Percentiles rank a stretch among this genome's conserved stretches.
Conservation (phyloP, 192 early-diverging fungal genomes). For the Coemansia sp. region DNA sequence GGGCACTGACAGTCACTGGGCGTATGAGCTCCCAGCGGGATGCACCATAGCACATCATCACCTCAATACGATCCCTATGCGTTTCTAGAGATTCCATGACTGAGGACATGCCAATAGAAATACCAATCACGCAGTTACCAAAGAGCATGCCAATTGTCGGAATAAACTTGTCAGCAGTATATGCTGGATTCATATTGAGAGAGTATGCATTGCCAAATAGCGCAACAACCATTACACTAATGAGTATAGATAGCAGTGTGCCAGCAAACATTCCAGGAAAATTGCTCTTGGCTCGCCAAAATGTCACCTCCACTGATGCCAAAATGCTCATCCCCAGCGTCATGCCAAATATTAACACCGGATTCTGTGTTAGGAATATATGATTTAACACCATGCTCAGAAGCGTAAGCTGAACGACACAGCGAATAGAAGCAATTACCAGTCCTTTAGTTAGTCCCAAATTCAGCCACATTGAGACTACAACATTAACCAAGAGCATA, state of each 20-base stretch:
- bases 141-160: constrained; percentile 87
- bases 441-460: constrained; percentile 66
- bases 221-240: constrained; percentile 17
- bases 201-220: constrained; percentile 56
- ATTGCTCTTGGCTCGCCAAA: constrained; percentile 66
- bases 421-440: constrained; percentile 67
- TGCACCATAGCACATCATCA: constrained; percentile 71
- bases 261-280: constrained; percentile 70
- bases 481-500: constrained; percentile 61
- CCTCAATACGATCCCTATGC: constrained; percentile 55
- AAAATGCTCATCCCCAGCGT: constrained; percentile 59
- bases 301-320: constrained; percentile 68
- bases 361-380: constrained; percentile 63
- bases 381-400: constrained; percentile 70
- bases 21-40: constrained; percentile 76
- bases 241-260: constrained; percentile 46
- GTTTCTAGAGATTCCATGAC: constrained; percentile 64
- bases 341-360: constrained; percentile 62
- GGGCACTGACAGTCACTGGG: constrained; percentile 68
- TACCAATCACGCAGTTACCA: constrained; percentile 74
- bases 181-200: constrained; percentile 69
- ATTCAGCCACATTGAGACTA: constrained; percentile 62
- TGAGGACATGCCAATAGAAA: constrained; percentile 63
- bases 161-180: constrained; percentile 73
- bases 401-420: constrained; percentile 73